phyloP scores from a whole-genome alignment of 2,329 filamentous ascomycete species.

The Volutella citrinella region DNA sequence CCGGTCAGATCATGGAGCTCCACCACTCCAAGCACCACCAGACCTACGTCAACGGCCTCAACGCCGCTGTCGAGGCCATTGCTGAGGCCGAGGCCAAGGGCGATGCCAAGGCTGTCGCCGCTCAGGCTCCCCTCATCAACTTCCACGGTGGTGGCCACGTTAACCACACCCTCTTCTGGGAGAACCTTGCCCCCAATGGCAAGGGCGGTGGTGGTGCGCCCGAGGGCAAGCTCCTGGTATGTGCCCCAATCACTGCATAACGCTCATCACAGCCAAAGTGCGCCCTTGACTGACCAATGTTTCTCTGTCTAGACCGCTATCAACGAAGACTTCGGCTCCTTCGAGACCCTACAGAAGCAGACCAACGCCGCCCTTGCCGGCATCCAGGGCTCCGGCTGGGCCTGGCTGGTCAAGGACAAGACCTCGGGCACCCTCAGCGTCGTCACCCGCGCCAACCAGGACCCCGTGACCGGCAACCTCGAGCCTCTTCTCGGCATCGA shows the following conservation, averaged over 20 bases:
- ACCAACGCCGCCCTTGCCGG: constrained; percentile 68
- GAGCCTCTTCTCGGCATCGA: constrained; percentile 84
- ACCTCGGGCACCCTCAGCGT: constrained; percentile 59
- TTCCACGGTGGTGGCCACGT: constrained; percentile 85
- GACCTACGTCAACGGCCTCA: constrained; percentile 88
- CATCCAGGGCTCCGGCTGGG: constrained; percentile 87
- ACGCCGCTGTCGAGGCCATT: constrained; percentile 72
- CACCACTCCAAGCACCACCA: constrained; percentile 95
- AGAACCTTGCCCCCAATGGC: constrained; percentile 68
- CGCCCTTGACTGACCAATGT: constrained; percentile 47
- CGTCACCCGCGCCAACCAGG: constrained; percentile 79
- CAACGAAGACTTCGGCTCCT: constrained; percentile 63
- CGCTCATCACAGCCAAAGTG: too few species aligned
- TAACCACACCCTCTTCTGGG: constrained; percentile 87
- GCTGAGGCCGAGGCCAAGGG: constrained; percentile 62
- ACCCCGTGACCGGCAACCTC: constrained; percentile 81
- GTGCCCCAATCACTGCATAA: too few species aligned
- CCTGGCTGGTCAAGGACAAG: constrained; percentile 78
- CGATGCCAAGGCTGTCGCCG: constrained; percentile 49
- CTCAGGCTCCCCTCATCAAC: constrained; percentile 57
- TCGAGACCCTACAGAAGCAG: constrained; percentile 61
- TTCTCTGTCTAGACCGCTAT: constrained; percentile 58
- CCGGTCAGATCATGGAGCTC: constrained; percentile 91
- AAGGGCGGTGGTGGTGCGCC: constrained; percentile 61
- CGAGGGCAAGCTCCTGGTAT: constrained; percentile 56